phyloP scores from a whole-genome alignment of 768 basidiomycete genomes.

The Guyanaporus albipodus region DNA sequence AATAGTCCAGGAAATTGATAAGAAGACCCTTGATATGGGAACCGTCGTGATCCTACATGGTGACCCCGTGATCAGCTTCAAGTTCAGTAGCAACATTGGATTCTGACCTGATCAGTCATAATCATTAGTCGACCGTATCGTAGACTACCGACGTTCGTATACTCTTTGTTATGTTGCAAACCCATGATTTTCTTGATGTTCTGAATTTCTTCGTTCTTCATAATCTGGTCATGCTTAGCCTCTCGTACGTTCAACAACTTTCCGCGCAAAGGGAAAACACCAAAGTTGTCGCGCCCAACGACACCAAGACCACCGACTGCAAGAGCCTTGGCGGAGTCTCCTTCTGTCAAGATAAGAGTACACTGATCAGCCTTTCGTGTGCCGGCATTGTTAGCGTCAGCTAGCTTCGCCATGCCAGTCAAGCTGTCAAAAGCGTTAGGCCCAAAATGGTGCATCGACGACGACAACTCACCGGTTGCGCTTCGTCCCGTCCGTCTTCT shows the following conservation, averaged over 20 bases:
- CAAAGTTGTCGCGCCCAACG: constrained; percentile 94
- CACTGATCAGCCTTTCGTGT: constrained; percentile 75
- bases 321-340: constrained; percentile 96
- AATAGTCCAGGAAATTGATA: constrained; percentile 97
- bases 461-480: constrained; percentile 61
- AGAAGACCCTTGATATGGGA: constrained; percentile 99
- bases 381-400: constrained; percentile 97
- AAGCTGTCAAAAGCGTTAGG: constrained; percentile 47
- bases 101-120: constrained; percentile 96
- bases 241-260: constrained; percentile 97
- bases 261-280: constrained; percentile 96
- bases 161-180: constrained; percentile 90
- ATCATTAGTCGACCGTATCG: constrained; percentile 97
- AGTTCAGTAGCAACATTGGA: neutral
- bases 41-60: constrained; percentile 89
- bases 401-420: constrained; percentile 86
- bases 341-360: constrained; percentile 96
- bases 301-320: constrained; percentile 93
- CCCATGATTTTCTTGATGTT: constrained; percentile 99
- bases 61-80: neutral
- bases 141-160: constrained; percentile 59
- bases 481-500: constrained; percentile 92
- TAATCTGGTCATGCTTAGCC: constrained; percentile 91
- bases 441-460: neutral
- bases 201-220: constrained; percentile 97